Conservation (phyloP, 768 basidiomycete genomes). For the Lactifluus echinatus region DNA sequence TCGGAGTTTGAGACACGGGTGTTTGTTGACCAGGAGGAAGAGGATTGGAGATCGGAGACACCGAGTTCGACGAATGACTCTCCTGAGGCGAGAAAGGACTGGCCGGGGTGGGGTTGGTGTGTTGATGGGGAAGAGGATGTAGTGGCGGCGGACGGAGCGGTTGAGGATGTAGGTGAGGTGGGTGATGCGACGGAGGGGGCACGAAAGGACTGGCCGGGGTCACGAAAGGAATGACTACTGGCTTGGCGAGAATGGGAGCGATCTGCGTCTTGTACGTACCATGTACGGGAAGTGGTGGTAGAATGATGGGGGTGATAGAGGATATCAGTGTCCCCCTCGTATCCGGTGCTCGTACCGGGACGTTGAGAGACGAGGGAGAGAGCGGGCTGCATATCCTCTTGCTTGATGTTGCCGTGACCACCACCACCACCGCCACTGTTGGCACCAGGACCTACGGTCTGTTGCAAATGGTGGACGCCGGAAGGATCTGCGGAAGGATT, state of each 20-base stretch:
- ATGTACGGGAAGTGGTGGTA: conserved; percentile 23
- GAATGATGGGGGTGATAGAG: conserved; percentile 26
- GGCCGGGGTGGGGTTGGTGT: conserved; percentile 30
- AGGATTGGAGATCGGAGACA: conserved; percentile 30
- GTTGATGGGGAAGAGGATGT: conserved; percentile 24
- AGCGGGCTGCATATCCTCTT: conserved; percentile 31
- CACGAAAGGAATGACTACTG: conserved; percentile 65
- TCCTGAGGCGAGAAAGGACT: conserved; percentile 64
- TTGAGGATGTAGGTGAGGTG: conserved; percentile 31
- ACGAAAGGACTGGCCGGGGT: conserved; percentile 76
- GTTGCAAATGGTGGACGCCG: conserved; percentile 14
- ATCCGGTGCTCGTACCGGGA: conserved; percentile 67
- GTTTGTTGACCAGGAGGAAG: conserved; percentile 20
- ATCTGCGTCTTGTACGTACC: conserved; percentile 37
- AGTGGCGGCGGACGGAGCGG: conserved; percentile 20
- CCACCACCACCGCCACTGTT: not conserved
- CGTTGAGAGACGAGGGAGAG: conserved; percentile 36
- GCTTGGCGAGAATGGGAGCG: conserved; percentile 30
- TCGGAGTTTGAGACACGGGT: conserved; percentile 25
- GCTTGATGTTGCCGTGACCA: conserved; percentile 28
- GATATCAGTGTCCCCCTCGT: conserved; percentile 41
- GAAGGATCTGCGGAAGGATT: conserved; percentile 19
- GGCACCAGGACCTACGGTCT: not conserved
- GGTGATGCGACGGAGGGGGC: conserved; percentile 39
- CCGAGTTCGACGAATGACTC: conserved; percentile 36